Conservation (phyloP, 495 filamentous ascomycete genomes). For the Neurospora sp. region DNA sequence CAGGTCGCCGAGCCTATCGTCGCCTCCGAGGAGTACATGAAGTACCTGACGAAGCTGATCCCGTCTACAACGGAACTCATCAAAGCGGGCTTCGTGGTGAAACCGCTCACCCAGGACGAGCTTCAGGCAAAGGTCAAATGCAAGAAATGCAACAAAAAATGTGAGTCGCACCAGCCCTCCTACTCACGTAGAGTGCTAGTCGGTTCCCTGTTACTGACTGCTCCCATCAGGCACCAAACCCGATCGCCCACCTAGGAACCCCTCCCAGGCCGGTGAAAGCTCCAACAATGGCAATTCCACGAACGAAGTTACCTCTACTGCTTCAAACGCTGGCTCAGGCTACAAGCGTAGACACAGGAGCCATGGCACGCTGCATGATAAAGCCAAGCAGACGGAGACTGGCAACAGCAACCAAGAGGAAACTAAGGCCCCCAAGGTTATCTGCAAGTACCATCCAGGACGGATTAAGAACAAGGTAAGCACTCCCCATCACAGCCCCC, state of each 20-base stretch:
- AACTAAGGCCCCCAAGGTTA: no score
- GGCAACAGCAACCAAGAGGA: neutral
- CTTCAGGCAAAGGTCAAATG: slow-evolving; percentile 2
- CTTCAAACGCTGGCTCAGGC: neutral
- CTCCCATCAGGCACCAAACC: neutral
- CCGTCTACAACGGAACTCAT: neutral
- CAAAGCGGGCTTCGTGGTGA: neutral
- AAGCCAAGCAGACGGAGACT: neutral
- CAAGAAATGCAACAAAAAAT: neutral
- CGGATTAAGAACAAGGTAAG: neutral
- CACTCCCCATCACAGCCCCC: no score
- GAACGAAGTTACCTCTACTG: no score
- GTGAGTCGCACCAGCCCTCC: neutral
- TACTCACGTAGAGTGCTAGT: no score
- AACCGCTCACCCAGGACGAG: neutral
- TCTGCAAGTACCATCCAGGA: slow-evolving; percentile 4
- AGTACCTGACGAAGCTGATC: neutral
- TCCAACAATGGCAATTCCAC: neutral
- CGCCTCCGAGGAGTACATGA: neutral
- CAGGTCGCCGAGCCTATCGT: neutral
- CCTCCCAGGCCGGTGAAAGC: neutral
- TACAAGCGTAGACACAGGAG: neutral
- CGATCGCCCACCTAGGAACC: neutral
- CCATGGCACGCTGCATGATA: neutral
- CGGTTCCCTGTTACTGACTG: neutral